A percentile compares a stretch with the other conserved stretches of the same genome.
Evolutionary conservation across 129 eudicot species (phyloP).

Genomic region (Flaveria trinervia): DNA sequence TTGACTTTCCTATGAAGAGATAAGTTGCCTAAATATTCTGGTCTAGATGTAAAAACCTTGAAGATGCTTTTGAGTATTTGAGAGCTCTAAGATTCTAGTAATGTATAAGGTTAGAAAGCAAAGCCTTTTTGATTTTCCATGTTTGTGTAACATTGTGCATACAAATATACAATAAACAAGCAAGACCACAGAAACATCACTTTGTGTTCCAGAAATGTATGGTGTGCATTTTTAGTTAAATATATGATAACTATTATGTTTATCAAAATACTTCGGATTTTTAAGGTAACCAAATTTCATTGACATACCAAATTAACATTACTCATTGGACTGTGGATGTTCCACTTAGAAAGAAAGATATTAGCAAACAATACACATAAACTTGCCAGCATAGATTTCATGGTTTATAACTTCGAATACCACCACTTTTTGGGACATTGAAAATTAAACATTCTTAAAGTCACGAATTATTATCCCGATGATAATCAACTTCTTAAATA

Average conservation of each 20-base stretch:
- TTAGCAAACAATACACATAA: slow-evolving; percentile 15
- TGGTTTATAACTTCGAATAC: not conserved
- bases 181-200: not conserved
- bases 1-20: not conserved
- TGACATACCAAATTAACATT: slow-evolving; percentile 14
- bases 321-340: not conserved
- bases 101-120: too few relatives aligned
- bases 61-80: not conserved
- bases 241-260: slow-evolving; percentile 18
- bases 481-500: not conserved
- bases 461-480: not conserved
- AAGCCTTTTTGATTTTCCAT: slow-evolving; percentile 5
- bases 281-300: slow-evolving; percentile 20
- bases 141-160: slow-evolving; percentile 19
- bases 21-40: not conserved
- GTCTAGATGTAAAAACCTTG: not conserved
- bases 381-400: slow-evolving; percentile 15
- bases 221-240: slow-evolving; percentile 7
- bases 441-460: not conserved
- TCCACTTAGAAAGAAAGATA: slow-evolving; percentile 2
- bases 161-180: slow-evolving; percentile 21
- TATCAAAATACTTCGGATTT: not conserved
- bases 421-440: slow-evolving; percentile 4
- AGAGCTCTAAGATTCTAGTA: not conserved
- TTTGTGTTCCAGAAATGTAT: slow-evolving; percentile 4